Percentiles rank a stretch among this genome's conserved stretches.
Evolutionary conservation across 371 early-diverging fungal genomes (phyloP).

Genomic region (Rhizopus arrhizus): DNA sequence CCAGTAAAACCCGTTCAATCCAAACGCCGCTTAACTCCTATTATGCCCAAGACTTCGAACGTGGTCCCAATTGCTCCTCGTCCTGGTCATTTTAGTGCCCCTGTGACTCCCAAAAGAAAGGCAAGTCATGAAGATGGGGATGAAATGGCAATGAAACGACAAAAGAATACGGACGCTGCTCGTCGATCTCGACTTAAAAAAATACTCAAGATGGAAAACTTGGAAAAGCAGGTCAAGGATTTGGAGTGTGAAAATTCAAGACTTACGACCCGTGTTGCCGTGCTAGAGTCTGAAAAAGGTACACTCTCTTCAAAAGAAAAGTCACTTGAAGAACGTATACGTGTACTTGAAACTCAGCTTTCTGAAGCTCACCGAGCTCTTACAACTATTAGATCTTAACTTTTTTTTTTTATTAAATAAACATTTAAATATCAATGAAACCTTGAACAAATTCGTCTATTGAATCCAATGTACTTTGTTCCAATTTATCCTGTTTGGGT

Average conservation of each 20-base stretch:
- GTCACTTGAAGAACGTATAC: slow-evolving; percentile 69
- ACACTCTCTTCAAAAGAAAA: slow-evolving; percentile 62
- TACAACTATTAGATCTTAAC: slow-evolving; percentile 25
- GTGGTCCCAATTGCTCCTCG: slow-evolving; percentile 17
- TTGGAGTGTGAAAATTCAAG: slow-evolving; percentile 78
- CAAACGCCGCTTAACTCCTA: slow-evolving; percentile 10
- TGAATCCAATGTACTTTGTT: slow-evolving; percentile 28
- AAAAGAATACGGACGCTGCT: slow-evolving; percentile 94
- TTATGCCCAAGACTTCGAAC: slow-evolving; percentile 21
- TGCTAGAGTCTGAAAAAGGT: slow-evolving; percentile 74
- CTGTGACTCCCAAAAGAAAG: slow-evolving; percentile 1
- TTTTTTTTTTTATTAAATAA: background rate
- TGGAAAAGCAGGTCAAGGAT: slow-evolving; percentile 76
- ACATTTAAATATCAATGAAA: slow-evolving; percentile 23
- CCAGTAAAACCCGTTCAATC: slow-evolving; percentile 3
- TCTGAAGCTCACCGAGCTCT: slow-evolving; percentile 69
- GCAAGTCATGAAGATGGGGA: slow-evolving; percentile 41
- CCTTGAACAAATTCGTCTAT: slow-evolving; percentile 33
- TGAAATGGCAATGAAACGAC: slow-evolving; percentile 74
- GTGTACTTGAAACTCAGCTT: slow-evolving; percentile 72
- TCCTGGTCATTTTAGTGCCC: slow-evolving; percentile 11
- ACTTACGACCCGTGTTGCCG: slow-evolving; percentile 70
- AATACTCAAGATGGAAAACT: slow-evolving; percentile 79
- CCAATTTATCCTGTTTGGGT: slow-evolving; percentile 6
- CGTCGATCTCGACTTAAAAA: slow-evolving; percentile 90